phyloP scores from a whole-genome alignment of 331 rosid species.

The Spiraea crenata region DNA sequence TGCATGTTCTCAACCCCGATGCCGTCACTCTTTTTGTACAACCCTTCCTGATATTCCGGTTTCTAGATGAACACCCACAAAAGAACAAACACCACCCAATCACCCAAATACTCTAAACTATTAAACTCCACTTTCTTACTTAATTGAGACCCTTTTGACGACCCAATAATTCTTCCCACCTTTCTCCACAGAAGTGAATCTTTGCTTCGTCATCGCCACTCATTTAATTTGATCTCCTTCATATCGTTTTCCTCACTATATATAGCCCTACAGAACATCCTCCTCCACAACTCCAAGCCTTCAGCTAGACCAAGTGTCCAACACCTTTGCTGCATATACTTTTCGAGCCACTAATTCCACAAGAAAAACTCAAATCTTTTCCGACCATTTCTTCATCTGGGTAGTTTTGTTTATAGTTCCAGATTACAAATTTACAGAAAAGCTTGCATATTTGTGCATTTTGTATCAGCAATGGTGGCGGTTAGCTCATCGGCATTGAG shows the following conservation, averaged over 20 bases:
- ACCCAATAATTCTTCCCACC: conserved; percentile 13
- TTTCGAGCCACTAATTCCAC: neutral
- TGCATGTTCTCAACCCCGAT: neutral
- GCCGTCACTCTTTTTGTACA: conserved; percentile 2
- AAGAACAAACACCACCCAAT: neutral
- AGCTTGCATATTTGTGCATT: neutral
- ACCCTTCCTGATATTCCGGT: conserved; percentile 7
- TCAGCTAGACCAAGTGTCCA: conserved; percentile 1
- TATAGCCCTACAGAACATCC: neutral
- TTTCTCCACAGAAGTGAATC: conserved; percentile 11
- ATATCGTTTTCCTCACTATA: conserved; percentile 1
- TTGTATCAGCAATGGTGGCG: conserved; percentile 13
- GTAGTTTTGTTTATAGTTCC: neutral
- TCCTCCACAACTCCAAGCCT: neutral
- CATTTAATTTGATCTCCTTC: neutral
- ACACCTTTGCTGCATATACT: neutral
- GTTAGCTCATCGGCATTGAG: neutral
- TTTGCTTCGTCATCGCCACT: conserved; percentile 16
- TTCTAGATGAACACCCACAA: conserved; percentile 11
- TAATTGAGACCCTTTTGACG: conserved; percentile 1
- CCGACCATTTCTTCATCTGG: conserved; percentile 3
- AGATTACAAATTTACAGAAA: neutral
- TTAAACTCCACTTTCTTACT: neutral
- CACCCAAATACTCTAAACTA: conserved; percentile 8
- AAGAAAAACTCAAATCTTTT: neutral